Evolutionary conservation across 345 rosid genomes (phyloP).

Genomic region (Reutealis trisperma): DNA sequence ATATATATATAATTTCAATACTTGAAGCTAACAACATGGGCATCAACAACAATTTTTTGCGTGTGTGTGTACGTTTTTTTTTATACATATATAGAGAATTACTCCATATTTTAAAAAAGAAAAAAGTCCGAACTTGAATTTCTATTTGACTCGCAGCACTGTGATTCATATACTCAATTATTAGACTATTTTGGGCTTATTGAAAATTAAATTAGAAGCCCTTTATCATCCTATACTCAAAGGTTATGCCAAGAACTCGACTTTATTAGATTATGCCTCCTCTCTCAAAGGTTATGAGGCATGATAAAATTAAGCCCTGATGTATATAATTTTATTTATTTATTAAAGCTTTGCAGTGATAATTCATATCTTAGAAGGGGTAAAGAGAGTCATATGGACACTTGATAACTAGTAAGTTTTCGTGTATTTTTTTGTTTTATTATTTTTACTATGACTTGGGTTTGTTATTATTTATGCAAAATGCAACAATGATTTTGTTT

Average conservation of each 20-base stretch:
- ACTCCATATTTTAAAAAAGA: too few species aligned
- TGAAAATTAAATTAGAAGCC: slow-evolving; percentile 51
- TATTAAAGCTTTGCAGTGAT: slow-evolving; percentile 72
- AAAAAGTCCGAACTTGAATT: too few species aligned
- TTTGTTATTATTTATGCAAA: slow-evolving; percentile 68
- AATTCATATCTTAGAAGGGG: slow-evolving; percentile 52
- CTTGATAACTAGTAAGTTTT: slow-evolving; percentile 58
- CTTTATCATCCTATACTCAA: too few species aligned
- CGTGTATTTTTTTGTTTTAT: not conserved
- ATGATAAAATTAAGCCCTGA: slow-evolving; percentile 52
- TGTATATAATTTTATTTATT: slow-evolving; percentile 72
- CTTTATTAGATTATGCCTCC: too few species aligned
- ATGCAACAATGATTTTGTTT: slow-evolving; percentile 58
- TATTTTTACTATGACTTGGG: slow-evolving; percentile 68
- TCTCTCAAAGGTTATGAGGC: slow-evolving; percentile 72
- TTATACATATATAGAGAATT: too few species aligned
- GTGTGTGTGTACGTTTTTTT: too few species aligned
- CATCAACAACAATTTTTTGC: too few species aligned
- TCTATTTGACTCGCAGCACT: too few species aligned
- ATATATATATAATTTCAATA: too few species aligned
- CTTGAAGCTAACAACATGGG: too few species aligned
- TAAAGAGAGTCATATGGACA: slow-evolving; percentile 72
- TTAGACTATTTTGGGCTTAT: slow-evolving; percentile 20
- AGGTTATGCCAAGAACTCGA: too few species aligned
- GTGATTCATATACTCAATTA: too few species aligned